Conservation (phyloP, 2,329 filamentous ascomycete species). For the Cladosporium sp. region DNA sequence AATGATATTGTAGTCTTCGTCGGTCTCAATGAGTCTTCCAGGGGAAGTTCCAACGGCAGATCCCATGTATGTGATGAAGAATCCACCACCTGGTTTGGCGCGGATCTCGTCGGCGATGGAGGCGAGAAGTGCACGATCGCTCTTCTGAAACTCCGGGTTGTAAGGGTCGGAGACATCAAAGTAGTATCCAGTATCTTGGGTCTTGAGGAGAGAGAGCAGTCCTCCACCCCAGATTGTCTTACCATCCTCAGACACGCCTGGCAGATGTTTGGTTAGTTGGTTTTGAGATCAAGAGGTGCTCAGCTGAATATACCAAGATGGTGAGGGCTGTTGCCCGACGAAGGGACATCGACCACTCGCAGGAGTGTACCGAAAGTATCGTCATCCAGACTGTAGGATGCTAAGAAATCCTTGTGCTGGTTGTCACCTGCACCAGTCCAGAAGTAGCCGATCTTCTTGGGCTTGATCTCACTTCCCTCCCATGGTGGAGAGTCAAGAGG, state of each 20-base stretch:
- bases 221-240: constrained; percentile 20
- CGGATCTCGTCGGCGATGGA: constrained; percentile 61
- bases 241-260: constrained; percentile 18
- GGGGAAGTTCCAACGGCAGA: constrained; percentile 54
- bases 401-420: constrained; percentile 53
- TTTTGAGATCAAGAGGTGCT: not conserved
- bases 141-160: constrained; percentile 54
- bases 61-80: constrained; percentile 60
- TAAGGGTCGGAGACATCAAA: constrained; percentile 58
- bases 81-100: constrained; percentile 58
- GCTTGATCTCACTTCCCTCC: constrained; percentile 50
- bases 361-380: constrained; percentile 59
- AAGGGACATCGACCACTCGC: constrained; percentile 54
- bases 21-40: constrained; percentile 57
- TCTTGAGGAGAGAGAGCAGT: constrained; percentile 17
- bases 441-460: constrained; percentile 63
- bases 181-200: constrained; percentile 57
- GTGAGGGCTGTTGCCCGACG: constrained; percentile 57
- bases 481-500: constrained; percentile 53
- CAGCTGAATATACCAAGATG: constrained; percentile 37
- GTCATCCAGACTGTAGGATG: constrained; percentile 56
- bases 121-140: constrained; percentile 54
- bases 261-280: not conserved
- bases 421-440: constrained; percentile 60
- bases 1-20: constrained; percentile 56